Evolutionary conservation across 2,329 filamentous ascomycete species (phyloP).

Genomic region (Phaeosphaeriaceae sp.): DNA sequence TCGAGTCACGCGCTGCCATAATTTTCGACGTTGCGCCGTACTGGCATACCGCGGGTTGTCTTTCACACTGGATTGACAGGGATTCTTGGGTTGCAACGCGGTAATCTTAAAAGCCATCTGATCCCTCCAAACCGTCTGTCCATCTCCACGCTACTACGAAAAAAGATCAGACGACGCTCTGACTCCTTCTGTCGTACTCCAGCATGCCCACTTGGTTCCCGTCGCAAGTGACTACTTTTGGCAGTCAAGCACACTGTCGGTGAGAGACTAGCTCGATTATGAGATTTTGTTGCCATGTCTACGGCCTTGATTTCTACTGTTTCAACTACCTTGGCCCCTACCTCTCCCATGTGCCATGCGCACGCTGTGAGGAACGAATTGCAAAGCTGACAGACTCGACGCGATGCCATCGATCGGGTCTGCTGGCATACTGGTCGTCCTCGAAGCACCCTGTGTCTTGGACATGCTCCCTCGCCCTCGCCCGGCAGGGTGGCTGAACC

Average conservation of each 20-base stretch:
- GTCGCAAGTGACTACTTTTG: background rate
- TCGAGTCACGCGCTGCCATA: background rate
- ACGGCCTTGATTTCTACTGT: conserved; percentile 2
- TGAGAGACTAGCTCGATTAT: background rate
- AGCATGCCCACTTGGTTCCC: background rate
- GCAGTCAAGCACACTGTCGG: background rate
- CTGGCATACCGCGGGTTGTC: background rate
- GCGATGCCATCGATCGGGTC: conserved; percentile 70
- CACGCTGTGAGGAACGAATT: conserved; percentile 68
- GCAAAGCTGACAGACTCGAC: conserved; percentile 74
- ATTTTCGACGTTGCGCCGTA: background rate
- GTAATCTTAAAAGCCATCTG: no score
- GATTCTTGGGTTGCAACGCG: no score
- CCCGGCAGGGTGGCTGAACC: conserved; percentile 33
- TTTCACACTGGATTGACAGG: no score
- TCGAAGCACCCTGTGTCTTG: conserved; percentile 4
- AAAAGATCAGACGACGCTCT: background rate
- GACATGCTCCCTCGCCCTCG: conserved; percentile 20
- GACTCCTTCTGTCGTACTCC: background rate
- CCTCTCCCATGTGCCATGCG: conserved; percentile 29
- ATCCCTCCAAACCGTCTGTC: no score
- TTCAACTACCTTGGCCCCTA: conserved; percentile 23
- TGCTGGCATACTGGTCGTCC: conserved; percentile 48
- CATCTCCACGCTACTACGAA: background rate
- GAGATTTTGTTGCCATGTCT: background rate